Conservation (phyloP, 176 grass and related monocot genomes). For the Stipa capillata region DNA sequence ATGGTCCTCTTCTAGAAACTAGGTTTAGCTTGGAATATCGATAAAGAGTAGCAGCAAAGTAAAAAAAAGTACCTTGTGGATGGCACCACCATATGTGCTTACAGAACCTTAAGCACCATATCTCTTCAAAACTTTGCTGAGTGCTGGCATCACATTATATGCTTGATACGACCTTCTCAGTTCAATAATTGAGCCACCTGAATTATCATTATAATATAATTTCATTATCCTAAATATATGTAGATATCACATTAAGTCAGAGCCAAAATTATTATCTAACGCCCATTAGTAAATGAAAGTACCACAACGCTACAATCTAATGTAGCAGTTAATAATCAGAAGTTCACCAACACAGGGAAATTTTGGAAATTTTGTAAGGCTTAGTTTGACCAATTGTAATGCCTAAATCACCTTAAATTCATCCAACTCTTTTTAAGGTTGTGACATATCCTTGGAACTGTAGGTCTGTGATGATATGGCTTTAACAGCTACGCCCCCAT, state of each 20-base stretch:
- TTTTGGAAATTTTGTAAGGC: neutral
- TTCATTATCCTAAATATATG: neutral
- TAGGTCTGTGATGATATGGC: neutral
- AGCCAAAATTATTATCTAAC: neutral
- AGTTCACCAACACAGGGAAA: neutral
- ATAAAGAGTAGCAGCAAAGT: neutral
- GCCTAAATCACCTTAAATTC: neutral
- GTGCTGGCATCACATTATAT: constrained; percentile 97
- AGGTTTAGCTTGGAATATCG: neutral
- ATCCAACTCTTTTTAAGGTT: neutral
- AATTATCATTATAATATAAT: constrained; percentile 23
- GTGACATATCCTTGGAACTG: neutral
- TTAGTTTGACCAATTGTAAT: neutral
- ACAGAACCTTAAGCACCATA: constrained; percentile 62
- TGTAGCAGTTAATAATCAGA: neutral
- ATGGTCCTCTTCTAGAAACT: neutral
- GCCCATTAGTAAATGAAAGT: neutral
- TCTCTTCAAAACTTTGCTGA: constrained; percentile 98
- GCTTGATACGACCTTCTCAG: constrained; percentile 97
- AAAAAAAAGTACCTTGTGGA: constrained; percentile 10
- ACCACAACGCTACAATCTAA: neutral
- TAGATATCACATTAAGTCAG: neutral
- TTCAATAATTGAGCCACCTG: constrained; percentile 97
- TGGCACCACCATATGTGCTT: neutral
- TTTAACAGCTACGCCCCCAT: neutral